A percentile compares a stretch with the other conserved stretches of the same genome.
Evolutionary conservation across 1,139 yeast species (phyloP).

Genomic region (Candida glucosophila): DNA sequence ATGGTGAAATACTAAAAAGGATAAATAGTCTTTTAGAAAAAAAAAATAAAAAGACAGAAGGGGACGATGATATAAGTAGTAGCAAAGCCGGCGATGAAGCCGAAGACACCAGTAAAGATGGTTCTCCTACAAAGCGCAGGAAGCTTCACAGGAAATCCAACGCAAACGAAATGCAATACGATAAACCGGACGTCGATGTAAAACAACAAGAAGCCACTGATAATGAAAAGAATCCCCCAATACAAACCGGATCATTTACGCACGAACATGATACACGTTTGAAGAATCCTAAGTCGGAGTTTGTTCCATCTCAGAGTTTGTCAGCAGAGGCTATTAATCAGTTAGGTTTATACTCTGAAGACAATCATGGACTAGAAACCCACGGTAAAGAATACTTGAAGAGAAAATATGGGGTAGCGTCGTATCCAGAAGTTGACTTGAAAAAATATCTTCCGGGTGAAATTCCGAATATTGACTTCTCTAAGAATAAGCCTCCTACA

Average conservation of each 20-base stretch:
- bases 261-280: slow-evolving; percentile 50
- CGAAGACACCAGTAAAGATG: slow-evolving; percentile 7
- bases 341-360: slow-evolving; percentile 61
- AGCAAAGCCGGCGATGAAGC: slow-evolving; percentile 3
- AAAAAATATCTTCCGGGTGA: slow-evolving; percentile 75
- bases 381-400: slow-evolving; percentile 69
- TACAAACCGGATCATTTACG: slow-evolving; percentile 38
- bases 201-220: slow-evolving; percentile 10
- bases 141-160: slow-evolving; percentile 3
- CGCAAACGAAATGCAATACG: slow-evolving; percentile 7
- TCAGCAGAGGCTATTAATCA: slow-evolving; percentile 58
- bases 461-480: slow-evolving; percentile 80
- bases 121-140: slow-evolving; percentile 6
- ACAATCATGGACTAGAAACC: slow-evolving; percentile 42
- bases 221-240: slow-evolving; percentile 34
- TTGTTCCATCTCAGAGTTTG: slow-evolving; percentile 63
- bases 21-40: slow-evolving; percentile 2
- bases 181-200: slow-evolving; percentile 1
- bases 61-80: slow-evolving; percentile 2
- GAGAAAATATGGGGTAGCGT: slow-evolving; percentile 77
- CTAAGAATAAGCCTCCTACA: slow-evolving; percentile 70
- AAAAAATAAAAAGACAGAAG: slow-evolving; percentile 4
- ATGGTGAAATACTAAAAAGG: slow-evolving; percentile 15
- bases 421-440: slow-evolving; percentile 76
- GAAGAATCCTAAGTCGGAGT: slow-evolving; percentile 72